phyloP scores from a whole-genome alignment of 306 rosid species.

The Citrullus amarus region DNA sequence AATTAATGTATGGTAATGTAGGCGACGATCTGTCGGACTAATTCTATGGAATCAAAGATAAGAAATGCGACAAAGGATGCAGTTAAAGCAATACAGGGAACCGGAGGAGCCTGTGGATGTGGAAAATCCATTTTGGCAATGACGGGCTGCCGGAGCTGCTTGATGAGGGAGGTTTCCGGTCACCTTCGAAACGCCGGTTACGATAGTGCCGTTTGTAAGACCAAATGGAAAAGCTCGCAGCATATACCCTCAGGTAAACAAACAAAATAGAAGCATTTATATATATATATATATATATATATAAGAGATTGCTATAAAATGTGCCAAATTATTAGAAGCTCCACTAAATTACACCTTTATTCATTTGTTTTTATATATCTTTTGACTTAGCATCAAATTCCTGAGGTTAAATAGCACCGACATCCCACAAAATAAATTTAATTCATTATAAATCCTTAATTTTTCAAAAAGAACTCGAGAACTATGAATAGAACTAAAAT shows the following conservation, averaged over 20 bases:
- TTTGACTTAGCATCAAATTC: too few species aligned
- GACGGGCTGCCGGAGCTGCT: constrained; percentile 40
- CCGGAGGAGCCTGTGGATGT: constrained; percentile 39
- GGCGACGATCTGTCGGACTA: constrained; percentile 39
- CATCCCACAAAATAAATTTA: background rate
- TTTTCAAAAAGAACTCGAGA: too few species aligned
- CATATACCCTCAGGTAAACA: constrained; percentile 53
- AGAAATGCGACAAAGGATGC: constrained; percentile 45
- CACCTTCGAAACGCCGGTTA: constrained; percentile 35
- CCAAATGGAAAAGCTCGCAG: constrained; percentile 57
- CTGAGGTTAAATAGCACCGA: background rate
- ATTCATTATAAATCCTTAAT: too few species aligned
- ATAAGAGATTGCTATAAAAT: too few species aligned
- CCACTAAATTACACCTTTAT: too few species aligned
- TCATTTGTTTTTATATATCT: too few species aligned
- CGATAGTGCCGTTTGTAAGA: constrained; percentile 59
- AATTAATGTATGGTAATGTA: constrained; percentile 4
- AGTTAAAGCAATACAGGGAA: constrained; percentile 22
- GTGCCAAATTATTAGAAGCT: background rate
- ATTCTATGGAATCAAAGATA: constrained; percentile 37
- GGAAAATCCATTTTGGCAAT: constrained; percentile 19
- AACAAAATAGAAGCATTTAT: background rate
- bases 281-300: too few species aligned
- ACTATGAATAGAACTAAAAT: too few species aligned
- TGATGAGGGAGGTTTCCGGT: constrained; percentile 44